Evolutionary conservation across 306 rosid species (phyloP).

Genomic region (Prosopis cineraria): DNA sequence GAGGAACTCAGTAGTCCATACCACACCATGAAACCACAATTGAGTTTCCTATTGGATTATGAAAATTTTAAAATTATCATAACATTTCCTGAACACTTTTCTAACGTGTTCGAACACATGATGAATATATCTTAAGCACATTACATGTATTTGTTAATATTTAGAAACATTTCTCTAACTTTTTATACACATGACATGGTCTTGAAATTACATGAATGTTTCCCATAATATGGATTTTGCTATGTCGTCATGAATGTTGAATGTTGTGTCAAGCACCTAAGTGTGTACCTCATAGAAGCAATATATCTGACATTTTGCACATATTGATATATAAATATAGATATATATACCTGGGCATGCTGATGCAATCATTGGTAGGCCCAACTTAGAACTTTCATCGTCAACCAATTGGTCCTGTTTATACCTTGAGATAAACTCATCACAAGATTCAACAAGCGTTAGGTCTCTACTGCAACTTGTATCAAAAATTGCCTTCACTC

Average conservation of each 20-base stretch:
- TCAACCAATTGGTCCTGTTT: constrained; percentile 52
- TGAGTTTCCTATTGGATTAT: constrained; percentile 7
- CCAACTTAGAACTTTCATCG: constrained; percentile 49
- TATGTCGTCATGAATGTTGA: background rate
- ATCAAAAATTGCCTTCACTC: constrained; percentile 87
- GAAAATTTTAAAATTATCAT: background rate
- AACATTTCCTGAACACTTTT: constrained; percentile 14
- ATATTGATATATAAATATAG: constrained; percentile 1
- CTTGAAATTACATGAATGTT: too few relatives aligned
- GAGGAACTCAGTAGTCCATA: background rate
- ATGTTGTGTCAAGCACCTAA: constrained; percentile 12
- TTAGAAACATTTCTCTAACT: background rate
- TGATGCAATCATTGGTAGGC: constrained; percentile 89
- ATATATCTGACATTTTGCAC: constrained; percentile 23
- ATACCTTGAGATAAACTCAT: constrained; percentile 79
- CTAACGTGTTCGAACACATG: background rate
- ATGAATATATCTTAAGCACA: background rate
- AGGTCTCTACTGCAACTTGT: constrained; percentile 93
- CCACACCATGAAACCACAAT: constrained; percentile 5
- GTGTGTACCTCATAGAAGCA: constrained; percentile 11
- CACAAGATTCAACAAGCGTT: constrained; percentile 80
- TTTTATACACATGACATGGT: background rate
- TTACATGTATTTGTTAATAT: background rate
- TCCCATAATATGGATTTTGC: background rate
- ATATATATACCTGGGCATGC: constrained; percentile 99